Percentiles rank a stretch among this genome's conserved stretches.
Evolutionary conservation across 495 filamentous ascomycete genomes (phyloP).

Genomic region (Endocarpon pusillum): DNA sequence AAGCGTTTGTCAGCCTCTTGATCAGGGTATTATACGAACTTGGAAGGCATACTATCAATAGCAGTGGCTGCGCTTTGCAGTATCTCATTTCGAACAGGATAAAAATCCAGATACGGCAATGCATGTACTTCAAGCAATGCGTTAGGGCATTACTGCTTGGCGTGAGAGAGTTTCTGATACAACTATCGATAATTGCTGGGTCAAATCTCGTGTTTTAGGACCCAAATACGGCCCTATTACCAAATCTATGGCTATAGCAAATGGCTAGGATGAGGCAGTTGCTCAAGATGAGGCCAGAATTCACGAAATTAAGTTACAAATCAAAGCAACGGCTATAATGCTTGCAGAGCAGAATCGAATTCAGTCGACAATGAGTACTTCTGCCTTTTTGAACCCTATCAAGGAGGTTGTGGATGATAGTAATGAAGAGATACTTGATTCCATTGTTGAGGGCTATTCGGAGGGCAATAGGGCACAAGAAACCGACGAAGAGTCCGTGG

Average conservation of each 20-base stretch:
- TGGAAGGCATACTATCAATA: slow-evolving; percentile 14
- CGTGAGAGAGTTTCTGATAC: slow-evolving; percentile 1
- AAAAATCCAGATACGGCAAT: slow-evolving; percentile 8
- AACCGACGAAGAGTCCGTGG: no score
- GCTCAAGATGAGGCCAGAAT: not conserved
- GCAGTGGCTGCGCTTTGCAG: slow-evolving; percentile 12
- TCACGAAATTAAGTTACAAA: no score
- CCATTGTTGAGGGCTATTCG: slow-evolving; percentile 2
- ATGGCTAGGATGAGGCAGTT: not conserved
- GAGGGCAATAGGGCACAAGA: no score
- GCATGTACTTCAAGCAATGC: slow-evolving; percentile 9
- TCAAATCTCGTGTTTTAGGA: slow-evolving; percentile 4
- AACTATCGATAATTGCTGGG: slow-evolving; percentile 11
- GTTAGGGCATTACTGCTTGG: slow-evolving; percentile 9
- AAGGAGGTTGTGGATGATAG: not conserved
- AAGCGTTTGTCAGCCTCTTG: slow-evolving; percentile 13
- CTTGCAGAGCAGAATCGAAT: no score
- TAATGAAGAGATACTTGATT: slow-evolving; percentile 2
- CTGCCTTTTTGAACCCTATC: no score
- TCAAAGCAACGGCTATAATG: no score
- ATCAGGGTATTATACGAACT: slow-evolving; percentile 16
- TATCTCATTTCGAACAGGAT: slow-evolving; percentile 4
- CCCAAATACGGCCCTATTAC: not conserved
- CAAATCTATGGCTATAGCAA: not conserved
- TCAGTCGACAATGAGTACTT: no score